These are phyloP conservation scores for Lepiota venenata DNA, from an alignment of 768 basidiomycete species.

Conservation along the genomic window DNA sequence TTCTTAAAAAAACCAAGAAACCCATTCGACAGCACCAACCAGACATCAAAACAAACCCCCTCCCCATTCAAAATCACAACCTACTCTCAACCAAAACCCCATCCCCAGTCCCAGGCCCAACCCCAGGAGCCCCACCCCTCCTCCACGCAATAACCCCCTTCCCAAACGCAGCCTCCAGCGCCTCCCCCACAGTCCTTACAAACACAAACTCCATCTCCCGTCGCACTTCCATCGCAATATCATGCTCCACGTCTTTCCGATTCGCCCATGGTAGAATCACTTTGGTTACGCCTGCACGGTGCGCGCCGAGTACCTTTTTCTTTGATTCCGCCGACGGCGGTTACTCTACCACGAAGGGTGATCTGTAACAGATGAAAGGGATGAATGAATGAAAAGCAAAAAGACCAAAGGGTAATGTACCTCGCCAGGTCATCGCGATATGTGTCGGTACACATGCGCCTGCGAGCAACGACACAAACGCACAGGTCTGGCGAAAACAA, in stretches of 20 bases:
- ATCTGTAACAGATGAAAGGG: slow-evolving; percentile 40
- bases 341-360: slow-evolving; percentile 78
- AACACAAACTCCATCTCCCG: slow-evolving; percentile 80
- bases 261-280: slow-evolving; percentile 85
- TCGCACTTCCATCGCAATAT: slow-evolving; percentile 70
- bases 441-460: slow-evolving; percentile 69
- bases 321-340: slow-evolving; percentile 87
- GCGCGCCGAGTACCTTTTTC: slow-evolving; percentile 90
- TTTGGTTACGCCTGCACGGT: slow-evolving; percentile 79
- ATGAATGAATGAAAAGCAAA: background rate
- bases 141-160: slow-evolving; percentile 65
- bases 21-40: too few species aligned
- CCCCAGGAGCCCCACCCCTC: slow-evolving; percentile 30
- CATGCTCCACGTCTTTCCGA: slow-evolving; percentile 83
- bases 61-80: slow-evolving; percentile 30
- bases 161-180: slow-evolving; percentile 81
- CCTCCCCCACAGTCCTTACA: slow-evolving; percentile 76
- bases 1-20: too few species aligned
- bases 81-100: slow-evolving; percentile 48
- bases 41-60: too few species aligned
- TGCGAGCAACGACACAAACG: slow-evolving; percentile 81
- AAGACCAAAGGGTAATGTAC: slow-evolving; percentile 30
- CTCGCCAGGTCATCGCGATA: slow-evolving; percentile 91
- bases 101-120: background rate
- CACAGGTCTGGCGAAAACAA: slow-evolving; percentile 64